Base-by-base conservation (phyloP, 108 stramenopile species). In the Cyclotella atomus region DNA sequence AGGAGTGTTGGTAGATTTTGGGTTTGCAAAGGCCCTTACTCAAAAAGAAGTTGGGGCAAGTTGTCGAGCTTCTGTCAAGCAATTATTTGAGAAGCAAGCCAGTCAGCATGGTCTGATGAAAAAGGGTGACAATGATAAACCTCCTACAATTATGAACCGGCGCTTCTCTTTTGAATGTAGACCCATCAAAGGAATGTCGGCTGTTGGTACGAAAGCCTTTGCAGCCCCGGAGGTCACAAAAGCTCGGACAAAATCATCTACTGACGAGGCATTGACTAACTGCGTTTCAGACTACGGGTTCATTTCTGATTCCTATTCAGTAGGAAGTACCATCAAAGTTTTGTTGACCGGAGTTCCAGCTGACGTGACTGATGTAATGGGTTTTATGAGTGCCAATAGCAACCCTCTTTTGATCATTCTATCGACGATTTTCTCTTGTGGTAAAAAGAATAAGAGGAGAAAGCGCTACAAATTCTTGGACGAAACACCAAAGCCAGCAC, bases 241-340 rank as follows among this genome's bases (percentile, higher is more conserved):
- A 36, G 66, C 44, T n/a, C 68, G 69, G 0, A 33, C 43, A 35
- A 77, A 64, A 35, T 69, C 62, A 3, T n/a, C 61, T 3, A 30
- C 20, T 8, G 76, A 77, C 21, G 38, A 19, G 27, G 76, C 76
- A 6, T 76, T 94, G 43, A 77, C 87, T 2, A 82, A 87, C 46
- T 83, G 80, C 68, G 91, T 94, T n/a, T 84, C 89, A 5, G 93
- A 94, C 69, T 94, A 94, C 64, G 93, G 93, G 7, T 83, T 94
- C 83, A 91, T 90, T 35, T 81, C 89, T 16, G 93, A 94, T 77
- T 85, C 93, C 0, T 94, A 87, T 68, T 87, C 88, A 17, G 89
- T 92, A 14, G 93, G 93, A 38, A 83, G 85, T 81, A 92, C 93
- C 15, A 71, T 94, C 50, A 81, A 86, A 32, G 87, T 89, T 27